Conservation (phyloP, 352 stramenopile species). For the Pythium grandisporangium region DNA sequence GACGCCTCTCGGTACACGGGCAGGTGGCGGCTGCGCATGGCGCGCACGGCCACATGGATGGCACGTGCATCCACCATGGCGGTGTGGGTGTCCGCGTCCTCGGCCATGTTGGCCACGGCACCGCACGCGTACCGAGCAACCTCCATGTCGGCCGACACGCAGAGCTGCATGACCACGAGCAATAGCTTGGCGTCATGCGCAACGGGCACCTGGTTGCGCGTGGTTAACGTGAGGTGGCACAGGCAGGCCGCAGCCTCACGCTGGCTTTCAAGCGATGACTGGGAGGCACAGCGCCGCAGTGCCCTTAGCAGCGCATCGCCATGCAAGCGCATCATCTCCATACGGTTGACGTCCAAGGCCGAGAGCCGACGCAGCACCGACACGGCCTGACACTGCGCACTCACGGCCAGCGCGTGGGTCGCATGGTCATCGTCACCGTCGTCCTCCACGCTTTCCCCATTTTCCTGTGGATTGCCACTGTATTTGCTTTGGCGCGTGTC, state of each 20-base stretch:
- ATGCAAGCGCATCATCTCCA: conserved; percentile 67
- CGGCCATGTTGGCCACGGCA: conserved; percentile 87
- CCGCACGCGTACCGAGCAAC: conserved; percentile 88
- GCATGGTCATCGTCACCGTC: too few relatives aligned
- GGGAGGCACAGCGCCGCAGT: conserved; percentile 27
- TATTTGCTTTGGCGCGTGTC: too few relatives aligned
- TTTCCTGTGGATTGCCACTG: too few relatives aligned
- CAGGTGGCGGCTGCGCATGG: conserved; percentile 86
- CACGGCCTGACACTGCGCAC: conserved; percentile 86
- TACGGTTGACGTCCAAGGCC: conserved; percentile 69
- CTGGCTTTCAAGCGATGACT: conserved; percentile 77
- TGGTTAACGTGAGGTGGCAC: conserved; percentile 76
- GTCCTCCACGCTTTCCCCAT: too few relatives aligned
- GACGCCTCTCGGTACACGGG: conserved; percentile 89
- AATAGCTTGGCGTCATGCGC: conserved; percentile 37
- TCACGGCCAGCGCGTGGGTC: too few relatives aligned
- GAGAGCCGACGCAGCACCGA: conserved; percentile 85
- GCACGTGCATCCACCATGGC: conserved; percentile 78
- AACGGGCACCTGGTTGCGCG: conserved; percentile 73
- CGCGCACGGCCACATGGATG: conserved; percentile 81
- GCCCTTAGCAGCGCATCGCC: conserved; percentile 43
- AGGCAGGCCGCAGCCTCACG: conserved; percentile 85
- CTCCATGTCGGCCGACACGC: conserved; percentile 82
- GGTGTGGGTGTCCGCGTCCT: conserved; percentile 79
- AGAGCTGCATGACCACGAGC: conserved; percentile 60